Percentiles rank a stretch among this genome's conserved stretches.
These are phyloP conservation scores for Malassezia brasiliensis DNA, from an alignment of 1,284 basidiomycete genomes.

Conservation along the genomic window DNA sequence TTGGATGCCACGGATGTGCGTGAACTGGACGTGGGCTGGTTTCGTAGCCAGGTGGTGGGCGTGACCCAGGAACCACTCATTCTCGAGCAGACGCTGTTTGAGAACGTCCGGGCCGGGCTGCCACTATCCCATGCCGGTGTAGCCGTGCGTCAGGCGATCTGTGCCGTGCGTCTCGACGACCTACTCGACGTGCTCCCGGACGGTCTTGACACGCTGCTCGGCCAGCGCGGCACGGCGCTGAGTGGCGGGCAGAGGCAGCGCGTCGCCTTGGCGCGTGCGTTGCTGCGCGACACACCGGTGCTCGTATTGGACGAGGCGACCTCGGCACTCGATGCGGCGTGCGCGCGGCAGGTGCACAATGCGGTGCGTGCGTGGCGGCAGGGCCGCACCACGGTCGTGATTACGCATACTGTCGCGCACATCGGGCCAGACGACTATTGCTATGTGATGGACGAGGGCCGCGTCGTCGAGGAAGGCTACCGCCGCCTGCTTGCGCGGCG, in stretches of 20 bases:
- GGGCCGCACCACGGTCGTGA: conserved; percentile 83
- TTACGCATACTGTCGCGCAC: conserved; percentile 87
- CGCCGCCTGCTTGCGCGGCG: background rate
- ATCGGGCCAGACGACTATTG: conserved; percentile 71
- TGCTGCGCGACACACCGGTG: conserved; percentile 74
- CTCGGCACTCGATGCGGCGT: conserved; percentile 81
- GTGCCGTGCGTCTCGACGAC: conserved; percentile 68
- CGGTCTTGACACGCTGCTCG: conserved; percentile 72
- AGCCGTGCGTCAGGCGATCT: conserved; percentile 57
- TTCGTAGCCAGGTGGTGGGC: conserved; percentile 62
- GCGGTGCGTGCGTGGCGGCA: conserved; percentile 72
- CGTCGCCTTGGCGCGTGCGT: conserved; percentile 78
- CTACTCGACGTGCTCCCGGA: conserved; percentile 72
- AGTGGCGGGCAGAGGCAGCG: conserved; percentile 91
- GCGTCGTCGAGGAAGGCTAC: conserved; percentile 78
- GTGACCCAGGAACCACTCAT: conserved; percentile 69
- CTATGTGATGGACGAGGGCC: conserved; percentile 75
- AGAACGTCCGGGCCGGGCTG: conserved; percentile 73
- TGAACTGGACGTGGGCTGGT: conserved; percentile 64
- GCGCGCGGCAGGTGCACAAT: conserved; percentile 76
- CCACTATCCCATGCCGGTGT: background rate
- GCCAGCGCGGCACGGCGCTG: conserved; percentile 63
- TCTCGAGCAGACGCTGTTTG: conserved; percentile 71
- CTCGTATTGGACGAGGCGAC: conserved; percentile 94
- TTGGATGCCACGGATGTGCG: conserved; percentile 72